Percentiles rank a stretch among this genome's conserved stretches.
Conservation (phyloP, 2,329 filamentous ascomycete species). For the Chaetothyriales sp. region DNA sequence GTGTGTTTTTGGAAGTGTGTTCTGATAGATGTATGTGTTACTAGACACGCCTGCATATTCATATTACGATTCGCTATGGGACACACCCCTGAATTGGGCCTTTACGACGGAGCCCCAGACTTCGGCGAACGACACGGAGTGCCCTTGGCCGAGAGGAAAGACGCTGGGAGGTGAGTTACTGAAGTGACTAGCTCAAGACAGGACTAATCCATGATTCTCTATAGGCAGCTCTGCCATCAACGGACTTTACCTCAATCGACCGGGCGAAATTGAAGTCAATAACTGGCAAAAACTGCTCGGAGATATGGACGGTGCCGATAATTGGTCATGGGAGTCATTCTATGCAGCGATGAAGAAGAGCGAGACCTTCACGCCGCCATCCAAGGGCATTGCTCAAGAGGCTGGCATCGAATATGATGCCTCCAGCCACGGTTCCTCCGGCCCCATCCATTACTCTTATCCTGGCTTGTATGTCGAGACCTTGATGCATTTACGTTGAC, state of each 20-base stretch:
- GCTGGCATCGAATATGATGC: slow-evolving; percentile 29
- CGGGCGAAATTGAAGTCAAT: slow-evolving; percentile 23
- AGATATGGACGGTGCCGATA: slow-evolving; percentile 24
- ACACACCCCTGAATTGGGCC: slow-evolving; percentile 24
- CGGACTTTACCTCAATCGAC: slow-evolving; percentile 24
- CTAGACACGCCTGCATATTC: slow-evolving; percentile 24
- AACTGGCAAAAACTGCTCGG: slow-evolving; percentile 23
- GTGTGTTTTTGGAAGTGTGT: slow-evolving; percentile 5
- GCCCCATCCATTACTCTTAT: slow-evolving; percentile 38
- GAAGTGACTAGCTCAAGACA: neutral
- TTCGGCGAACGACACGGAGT: slow-evolving; percentile 20
- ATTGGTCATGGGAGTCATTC: slow-evolving; percentile 25
- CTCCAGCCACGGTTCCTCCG: slow-evolving; percentile 30
- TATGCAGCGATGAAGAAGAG: slow-evolving; percentile 26
- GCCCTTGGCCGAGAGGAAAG: slow-evolving; percentile 25
- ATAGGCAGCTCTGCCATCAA: slow-evolving; percentile 26
- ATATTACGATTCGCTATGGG: slow-evolving; percentile 25
- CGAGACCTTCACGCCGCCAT: slow-evolving; percentile 29
- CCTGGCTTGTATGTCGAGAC: slow-evolving; percentile 21
- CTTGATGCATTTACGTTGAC: neutral
- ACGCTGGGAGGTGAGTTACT: slow-evolving; percentile 21
- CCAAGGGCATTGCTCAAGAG: slow-evolving; percentile 22
- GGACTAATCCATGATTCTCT: slow-evolving; percentile 2
- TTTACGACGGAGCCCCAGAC: slow-evolving; percentile 22
- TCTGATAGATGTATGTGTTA: no score